A percentile compares a stretch with the other conserved stretches of the same genome.
Evolutionary conservation across 1,284 basidiomycete genomes (phyloP).

Genomic region (Apiotrichum domesticum): DNA sequence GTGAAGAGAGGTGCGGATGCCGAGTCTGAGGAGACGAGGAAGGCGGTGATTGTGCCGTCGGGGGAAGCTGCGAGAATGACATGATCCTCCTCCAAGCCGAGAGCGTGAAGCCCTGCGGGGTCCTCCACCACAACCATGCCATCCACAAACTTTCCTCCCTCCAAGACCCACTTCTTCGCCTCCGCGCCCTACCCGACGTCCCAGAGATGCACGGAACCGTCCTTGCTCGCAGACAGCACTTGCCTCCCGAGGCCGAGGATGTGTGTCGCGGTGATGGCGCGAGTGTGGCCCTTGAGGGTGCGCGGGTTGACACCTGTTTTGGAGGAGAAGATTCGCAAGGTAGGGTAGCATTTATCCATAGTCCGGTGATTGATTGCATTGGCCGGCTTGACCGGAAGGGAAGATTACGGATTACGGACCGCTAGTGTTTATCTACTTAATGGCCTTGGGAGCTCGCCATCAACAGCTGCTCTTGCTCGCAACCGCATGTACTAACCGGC

Average conservation of each 20-base stretch:
- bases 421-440: too few relatives aligned
- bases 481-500: too few relatives aligned
- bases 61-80: slow-evolving; percentile 53
- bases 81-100: slow-evolving; percentile 34
- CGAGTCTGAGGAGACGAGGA: slow-evolving; percentile 53
- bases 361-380: too few relatives aligned
- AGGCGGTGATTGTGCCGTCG: slow-evolving; percentile 51
- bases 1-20: slow-evolving; percentile 30
- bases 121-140: slow-evolving; percentile 24
- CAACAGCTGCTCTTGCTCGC: too few relatives aligned
- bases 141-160: slow-evolving; percentile 31
- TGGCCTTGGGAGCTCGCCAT: too few relatives aligned
- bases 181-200: slow-evolving; percentile 58
- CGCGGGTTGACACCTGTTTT: slow-evolving; percentile 49
- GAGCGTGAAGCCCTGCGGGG: slow-evolving; percentile 22
- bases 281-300: slow-evolving; percentile 62
- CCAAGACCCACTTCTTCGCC: slow-evolving; percentile 45
- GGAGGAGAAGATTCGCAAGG: slow-evolving; percentile 45
- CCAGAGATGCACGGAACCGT: slow-evolving; percentile 68
- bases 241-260: slow-evolving; percentile 62
- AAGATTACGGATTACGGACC: too few relatives aligned
- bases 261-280: slow-evolving; percentile 53
- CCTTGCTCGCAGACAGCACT: slow-evolving; percentile 57
- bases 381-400: too few relatives aligned
- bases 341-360: slow-evolving; percentile 24